A percentile compares a stretch with the other conserved stretches of the same genome.
Evolutionary conservation across 2,329 filamentous ascomycete genomes (phyloP).

Genomic region (Fusarium nisikadoi): DNA sequence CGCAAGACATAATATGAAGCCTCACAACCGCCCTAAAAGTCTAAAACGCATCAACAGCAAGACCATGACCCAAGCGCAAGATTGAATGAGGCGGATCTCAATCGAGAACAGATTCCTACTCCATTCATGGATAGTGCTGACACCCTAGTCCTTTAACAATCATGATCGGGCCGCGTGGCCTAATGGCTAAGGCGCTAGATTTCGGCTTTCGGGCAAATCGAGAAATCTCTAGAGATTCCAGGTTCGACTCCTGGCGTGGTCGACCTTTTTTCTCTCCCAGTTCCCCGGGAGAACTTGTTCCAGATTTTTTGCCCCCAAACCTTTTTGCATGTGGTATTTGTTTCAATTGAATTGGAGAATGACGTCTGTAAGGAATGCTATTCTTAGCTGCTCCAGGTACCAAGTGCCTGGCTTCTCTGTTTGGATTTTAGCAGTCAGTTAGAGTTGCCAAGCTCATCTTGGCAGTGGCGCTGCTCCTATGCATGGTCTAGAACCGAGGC

Average conservation of each 20-base stretch:
- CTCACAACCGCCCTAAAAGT: not conserved
- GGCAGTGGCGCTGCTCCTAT: not conserved
- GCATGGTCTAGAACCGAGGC: not conserved
- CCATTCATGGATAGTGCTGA: not conserved
- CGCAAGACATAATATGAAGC: too few species aligned
- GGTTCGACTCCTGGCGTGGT: constrained; percentile 52
- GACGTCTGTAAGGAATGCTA: not conserved
- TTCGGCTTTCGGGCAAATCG: constrained; percentile 42
- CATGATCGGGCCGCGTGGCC: constrained; percentile 47
- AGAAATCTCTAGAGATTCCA: constrained; percentile 49
- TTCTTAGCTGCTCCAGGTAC: not conserved
- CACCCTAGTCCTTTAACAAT: constrained; percentile 4
- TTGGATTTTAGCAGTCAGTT: not conserved
- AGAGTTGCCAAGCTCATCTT: not conserved
- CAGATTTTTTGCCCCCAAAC: too few species aligned
- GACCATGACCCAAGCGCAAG: not conserved
- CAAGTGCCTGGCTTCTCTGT: rapidly evolving
- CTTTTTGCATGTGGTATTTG: too few species aligned
- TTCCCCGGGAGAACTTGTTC: too few species aligned
- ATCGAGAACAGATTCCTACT: rapidly evolving
- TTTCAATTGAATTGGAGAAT: not conserved
- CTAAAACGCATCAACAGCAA: not conserved
- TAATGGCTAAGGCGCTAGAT: constrained; percentile 53
- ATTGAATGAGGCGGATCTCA: not conserved
- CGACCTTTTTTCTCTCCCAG: constrained; percentile 12